Percentiles rank a stretch among this genome's conserved stretches.
These are phyloP conservation scores for Monosporascus sp. DNA, from an alignment of 2,329 filamentous ascomycete genomes.

Conservation along the genomic window DNA sequence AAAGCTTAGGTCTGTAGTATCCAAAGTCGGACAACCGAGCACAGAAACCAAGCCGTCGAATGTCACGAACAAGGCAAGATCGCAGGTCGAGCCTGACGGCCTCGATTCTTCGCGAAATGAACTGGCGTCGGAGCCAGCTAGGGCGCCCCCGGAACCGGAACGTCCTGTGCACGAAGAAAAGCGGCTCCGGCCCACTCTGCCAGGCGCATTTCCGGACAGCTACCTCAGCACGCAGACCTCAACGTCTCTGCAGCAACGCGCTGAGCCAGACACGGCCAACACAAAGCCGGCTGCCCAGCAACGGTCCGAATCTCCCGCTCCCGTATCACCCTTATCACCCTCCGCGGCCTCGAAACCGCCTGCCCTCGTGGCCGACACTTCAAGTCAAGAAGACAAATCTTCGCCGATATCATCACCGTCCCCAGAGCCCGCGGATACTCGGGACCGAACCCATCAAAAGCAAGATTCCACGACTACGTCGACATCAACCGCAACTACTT, in stretches of 20 bases:
- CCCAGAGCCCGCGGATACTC: constrained; percentile 51
- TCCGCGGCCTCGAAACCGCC: constrained; percentile 51
- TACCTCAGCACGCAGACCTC: constrained; percentile 28
- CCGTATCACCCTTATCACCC: constrained; percentile 61
- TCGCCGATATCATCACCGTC: constrained; percentile 61
- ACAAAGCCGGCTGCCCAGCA: constrained; percentile 30
- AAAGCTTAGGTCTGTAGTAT: constrained; percentile 31
- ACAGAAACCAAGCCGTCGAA: constrained; percentile 50
- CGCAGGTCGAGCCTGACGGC: constrained; percentile 64
- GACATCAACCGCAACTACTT: constrained; percentile 50
- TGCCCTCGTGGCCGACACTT: constrained; percentile 64
- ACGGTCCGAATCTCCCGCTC: constrained; percentile 63
- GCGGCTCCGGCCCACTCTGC: constrained; percentile 28
- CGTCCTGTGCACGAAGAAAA: constrained; percentile 18
- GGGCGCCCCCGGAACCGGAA: constrained; percentile 21
- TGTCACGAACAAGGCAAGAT: constrained; percentile 49
- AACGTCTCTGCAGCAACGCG: constrained; percentile 22
- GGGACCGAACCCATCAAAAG: constrained; percentile 37
- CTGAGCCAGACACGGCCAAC: constrained; percentile 26
- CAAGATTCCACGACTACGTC: constrained; percentile 49
- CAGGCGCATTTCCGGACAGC: constrained; percentile 38
- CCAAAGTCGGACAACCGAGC: constrained; percentile 38
- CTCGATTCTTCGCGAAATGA: constrained; percentile 56
- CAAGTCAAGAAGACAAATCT: constrained; percentile 62
- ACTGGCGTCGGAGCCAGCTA: constrained; percentile 25